A percentile compares a stretch with the other conserved stretches of the same genome.
Evolutionary conservation across 2,329 filamentous ascomycete genomes (phyloP).

Genomic region (Nothophaeocryptopus gaeumannii): DNA sequence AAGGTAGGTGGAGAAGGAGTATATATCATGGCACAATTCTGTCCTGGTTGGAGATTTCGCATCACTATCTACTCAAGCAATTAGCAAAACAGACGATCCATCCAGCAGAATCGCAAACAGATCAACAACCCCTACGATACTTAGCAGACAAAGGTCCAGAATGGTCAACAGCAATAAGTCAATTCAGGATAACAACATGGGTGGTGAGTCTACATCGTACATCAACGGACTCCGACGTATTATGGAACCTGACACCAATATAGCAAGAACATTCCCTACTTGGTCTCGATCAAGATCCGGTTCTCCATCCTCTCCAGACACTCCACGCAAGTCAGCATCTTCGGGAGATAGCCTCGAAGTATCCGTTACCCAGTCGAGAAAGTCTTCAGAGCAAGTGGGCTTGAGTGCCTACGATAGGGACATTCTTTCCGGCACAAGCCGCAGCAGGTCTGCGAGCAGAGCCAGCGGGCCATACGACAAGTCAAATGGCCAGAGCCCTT

Average conservation of each 20-base stretch:
- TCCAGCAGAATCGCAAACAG: not conserved
- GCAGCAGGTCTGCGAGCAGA: constrained; percentile 4
- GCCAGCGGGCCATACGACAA: constrained; percentile 4
- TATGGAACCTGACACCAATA: not conserved
- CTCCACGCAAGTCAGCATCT: not conserved
- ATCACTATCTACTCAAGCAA: not conserved
- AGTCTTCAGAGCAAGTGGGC: not conserved
- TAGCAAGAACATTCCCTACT: constrained; percentile 1
- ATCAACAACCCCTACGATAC: not conserved
- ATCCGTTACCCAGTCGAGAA: not conserved
- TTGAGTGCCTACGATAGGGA: constrained; percentile 2
- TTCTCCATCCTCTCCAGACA: not conserved
- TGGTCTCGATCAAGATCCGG: not conserved
- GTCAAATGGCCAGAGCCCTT: constrained; percentile 1
- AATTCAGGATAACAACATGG: constrained; percentile 5
- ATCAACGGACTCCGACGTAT: not conserved
- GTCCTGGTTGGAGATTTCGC: not conserved
- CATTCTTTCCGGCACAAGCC: not conserved
- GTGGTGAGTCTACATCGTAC: not conserved
- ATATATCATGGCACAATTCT: not conserved
- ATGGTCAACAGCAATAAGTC: too few relatives aligned
- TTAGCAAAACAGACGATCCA: not conserved
- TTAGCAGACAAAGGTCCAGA: not conserved
- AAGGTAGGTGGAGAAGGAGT: not conserved
- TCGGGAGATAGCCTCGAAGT: not conserved